A percentile compares a stretch with the other conserved stretches of the same genome.
Evolutionary conservation across 2,329 filamentous ascomycete species (phyloP).

Genomic region (Aspergillus versicolor): DNA sequence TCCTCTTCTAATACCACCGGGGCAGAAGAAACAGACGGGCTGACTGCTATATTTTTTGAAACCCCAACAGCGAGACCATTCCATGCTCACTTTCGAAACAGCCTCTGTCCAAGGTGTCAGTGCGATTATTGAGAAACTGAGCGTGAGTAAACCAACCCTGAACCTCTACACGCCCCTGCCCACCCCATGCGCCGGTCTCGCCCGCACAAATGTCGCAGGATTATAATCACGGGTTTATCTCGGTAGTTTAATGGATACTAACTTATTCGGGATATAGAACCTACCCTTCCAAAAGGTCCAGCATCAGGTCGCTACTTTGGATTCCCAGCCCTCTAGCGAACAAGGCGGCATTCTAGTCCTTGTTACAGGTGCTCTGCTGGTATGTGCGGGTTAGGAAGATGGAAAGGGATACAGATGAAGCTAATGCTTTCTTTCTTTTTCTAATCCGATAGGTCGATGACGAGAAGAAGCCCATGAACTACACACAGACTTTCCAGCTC

Average conservation of each 20-base stretch:
- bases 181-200: neutral
- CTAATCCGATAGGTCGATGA: conserved; percentile 69
- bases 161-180: neutral
- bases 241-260: neutral
- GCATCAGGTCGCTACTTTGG: conserved; percentile 74
- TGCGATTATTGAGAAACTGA: conserved; percentile 76
- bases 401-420: neutral
- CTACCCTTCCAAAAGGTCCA: conserved; percentile 80
- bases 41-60: conserved; percentile 10
- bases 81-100: conserved; percentile 93
- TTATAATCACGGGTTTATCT: neutral
- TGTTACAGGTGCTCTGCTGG: conserved; percentile 82
- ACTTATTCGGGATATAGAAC: conserved; percentile 47
- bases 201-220: neutral
- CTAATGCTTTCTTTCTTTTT: neutral
- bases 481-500: conserved; percentile 86
- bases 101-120: conserved; percentile 61
- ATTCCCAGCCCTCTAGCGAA: conserved; percentile 74
- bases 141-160: conserved; percentile 54
- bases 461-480: conserved; percentile 83
- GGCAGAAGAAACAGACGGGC: neutral
- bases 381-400: conserved; percentile 46
- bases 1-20: neutral
- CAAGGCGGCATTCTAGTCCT: conserved; percentile 76
- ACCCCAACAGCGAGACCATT: conserved; percentile 65